phyloP scores from a whole-genome alignment of 2,329 filamentous ascomycete species.

The Fusarium chaquense region DNA sequence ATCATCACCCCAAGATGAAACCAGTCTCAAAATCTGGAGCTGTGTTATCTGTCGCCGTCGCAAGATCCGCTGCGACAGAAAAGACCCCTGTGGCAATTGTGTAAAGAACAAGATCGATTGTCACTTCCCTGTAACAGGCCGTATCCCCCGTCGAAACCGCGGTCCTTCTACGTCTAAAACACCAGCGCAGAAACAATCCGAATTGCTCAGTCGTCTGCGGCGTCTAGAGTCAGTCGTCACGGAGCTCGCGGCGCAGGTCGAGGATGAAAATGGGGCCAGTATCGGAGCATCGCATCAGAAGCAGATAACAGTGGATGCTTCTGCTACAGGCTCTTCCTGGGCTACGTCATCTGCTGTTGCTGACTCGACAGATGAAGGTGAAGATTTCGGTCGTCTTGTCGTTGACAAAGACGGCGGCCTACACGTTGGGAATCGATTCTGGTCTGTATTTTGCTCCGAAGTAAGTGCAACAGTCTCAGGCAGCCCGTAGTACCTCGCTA shows the following conservation, averaged over 20 bases:
- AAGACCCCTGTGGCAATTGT: conserved; percentile 49
- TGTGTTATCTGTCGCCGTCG: conserved; percentile 51
- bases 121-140: conserved; percentile 50
- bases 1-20: conserved; percentile 13
- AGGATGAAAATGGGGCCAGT: conserved; percentile 41
- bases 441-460: conserved; percentile 51
- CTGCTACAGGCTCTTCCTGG: conserved; percentile 11
- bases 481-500: neutral
- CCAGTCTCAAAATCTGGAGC: conserved; percentile 49
- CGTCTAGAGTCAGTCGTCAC: conserved; percentile 51
- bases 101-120: conserved; percentile 46
- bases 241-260: conserved; percentile 49
- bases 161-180: conserved; percentile 32
- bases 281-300: conserved; percentile 9
- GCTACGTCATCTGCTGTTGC: conserved; percentile 10
- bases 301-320: conserved; percentile 21
- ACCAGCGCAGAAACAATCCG: conserved; percentile 48
- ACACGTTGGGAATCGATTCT: conserved; percentile 50
- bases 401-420: conserved; percentile 44
- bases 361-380: conserved; percentile 41
- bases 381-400: conserved; percentile 50
- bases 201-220: conserved; percentile 47
- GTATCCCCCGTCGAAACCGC: conserved; percentile 45
- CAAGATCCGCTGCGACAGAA: conserved; percentile 50
- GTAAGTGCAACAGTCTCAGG: conserved; percentile 15